A percentile compares a stretch with the other conserved stretches of the same genome.
Evolutionary conservation across 768 basidiomycete species (phyloP).

Genomic region (Termitomyces sp.): DNA sequence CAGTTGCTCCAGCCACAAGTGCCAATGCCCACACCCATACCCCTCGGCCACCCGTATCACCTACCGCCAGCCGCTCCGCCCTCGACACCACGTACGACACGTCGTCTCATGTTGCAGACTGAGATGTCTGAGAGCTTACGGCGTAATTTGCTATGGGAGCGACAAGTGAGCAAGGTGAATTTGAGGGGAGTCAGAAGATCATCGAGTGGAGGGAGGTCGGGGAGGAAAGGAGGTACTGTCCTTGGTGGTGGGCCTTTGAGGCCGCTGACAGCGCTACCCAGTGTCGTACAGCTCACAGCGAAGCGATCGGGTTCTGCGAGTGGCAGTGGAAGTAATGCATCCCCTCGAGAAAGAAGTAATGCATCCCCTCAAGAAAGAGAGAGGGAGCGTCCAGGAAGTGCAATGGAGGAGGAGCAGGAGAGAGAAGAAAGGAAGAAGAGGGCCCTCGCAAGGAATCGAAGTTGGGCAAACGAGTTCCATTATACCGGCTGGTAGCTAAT

Average conservation of each 20-base stretch:
- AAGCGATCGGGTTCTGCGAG: slow-evolving; percentile 21
- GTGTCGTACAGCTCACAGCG: slow-evolving; percentile 37
- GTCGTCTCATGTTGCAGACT: slow-evolving; percentile 77
- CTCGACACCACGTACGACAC: slow-evolving; percentile 82
- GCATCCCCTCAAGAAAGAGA: slow-evolving; percentile 1
- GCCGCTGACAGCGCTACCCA: slow-evolving; percentile 31
- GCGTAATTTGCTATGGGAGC: slow-evolving; percentile 77
- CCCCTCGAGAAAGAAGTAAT: slow-evolving; percentile 1
- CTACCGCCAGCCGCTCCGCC: slow-evolving; percentile 62
- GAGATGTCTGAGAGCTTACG: slow-evolving; percentile 85
- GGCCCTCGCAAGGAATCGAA: slow-evolving; percentile 57
- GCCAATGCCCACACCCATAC: slow-evolving; percentile 44
- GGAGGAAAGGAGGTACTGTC: slow-evolving; percentile 13
- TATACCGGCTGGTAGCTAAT: slow-evolving; percentile 51
- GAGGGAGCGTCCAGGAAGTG: slow-evolving; percentile 15
- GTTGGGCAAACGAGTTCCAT: slow-evolving; percentile 66
- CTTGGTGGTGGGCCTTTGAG: slow-evolving; percentile 21
- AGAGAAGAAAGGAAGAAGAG: slow-evolving; percentile 37
- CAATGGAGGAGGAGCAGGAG: slow-evolving; percentile 25
- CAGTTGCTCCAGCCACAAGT: slow-evolving; percentile 9
- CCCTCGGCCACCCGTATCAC: slow-evolving; percentile 67
- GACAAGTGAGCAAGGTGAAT: slow-evolving; percentile 57
- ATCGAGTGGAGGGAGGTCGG: slow-evolving; percentile 22
- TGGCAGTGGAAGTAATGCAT: not conserved
- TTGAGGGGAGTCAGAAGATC: slow-evolving; percentile 32